phyloP scores from a whole-genome alignment of 2,329 filamentous ascomycete genomes.

The Colletotrichum cordylinicola region DNA sequence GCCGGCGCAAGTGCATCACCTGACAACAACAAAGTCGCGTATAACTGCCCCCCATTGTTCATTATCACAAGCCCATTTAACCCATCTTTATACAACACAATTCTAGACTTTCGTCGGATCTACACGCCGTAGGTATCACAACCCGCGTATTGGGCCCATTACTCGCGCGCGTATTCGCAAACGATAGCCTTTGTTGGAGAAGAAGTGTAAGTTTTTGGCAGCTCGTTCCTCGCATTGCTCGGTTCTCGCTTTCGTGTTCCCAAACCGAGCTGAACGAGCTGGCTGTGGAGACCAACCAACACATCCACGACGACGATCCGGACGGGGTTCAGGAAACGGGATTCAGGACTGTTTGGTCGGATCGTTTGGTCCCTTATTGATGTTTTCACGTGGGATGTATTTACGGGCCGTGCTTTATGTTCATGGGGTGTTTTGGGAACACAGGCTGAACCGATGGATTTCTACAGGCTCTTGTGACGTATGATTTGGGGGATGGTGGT shows the following conservation, averaged over 20 bases:
- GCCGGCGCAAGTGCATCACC: background rate
- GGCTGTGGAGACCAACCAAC: background rate
- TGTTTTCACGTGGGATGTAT: background rate
- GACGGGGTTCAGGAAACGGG: background rate
- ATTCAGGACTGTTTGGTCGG: accelerated
- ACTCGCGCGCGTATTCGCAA: background rate
- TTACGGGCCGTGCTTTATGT: background rate
- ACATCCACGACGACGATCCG: background rate
- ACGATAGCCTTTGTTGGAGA: background rate
- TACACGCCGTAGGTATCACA: background rate
- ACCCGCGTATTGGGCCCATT: background rate
- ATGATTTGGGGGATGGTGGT: background rate
- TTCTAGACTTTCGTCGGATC: background rate
- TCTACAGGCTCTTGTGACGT: background rate
- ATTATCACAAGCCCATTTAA: background rate
- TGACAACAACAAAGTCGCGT: background rate
- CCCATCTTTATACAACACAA: background rate
- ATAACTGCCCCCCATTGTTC: background rate
- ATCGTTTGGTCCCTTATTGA: background rate
- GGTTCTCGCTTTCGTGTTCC: background rate
- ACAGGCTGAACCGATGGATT: accelerated
- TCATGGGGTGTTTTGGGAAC: background rate
- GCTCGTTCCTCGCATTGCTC: background rate
- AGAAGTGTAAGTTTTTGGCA: background rate
- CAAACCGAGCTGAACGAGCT: background rate